Evolutionary conservation across 2,329 filamentous ascomycete genomes (phyloP), one percentile per base, ranked within the genome.

Genomic region (Epichloe coenophiala): DNA sequence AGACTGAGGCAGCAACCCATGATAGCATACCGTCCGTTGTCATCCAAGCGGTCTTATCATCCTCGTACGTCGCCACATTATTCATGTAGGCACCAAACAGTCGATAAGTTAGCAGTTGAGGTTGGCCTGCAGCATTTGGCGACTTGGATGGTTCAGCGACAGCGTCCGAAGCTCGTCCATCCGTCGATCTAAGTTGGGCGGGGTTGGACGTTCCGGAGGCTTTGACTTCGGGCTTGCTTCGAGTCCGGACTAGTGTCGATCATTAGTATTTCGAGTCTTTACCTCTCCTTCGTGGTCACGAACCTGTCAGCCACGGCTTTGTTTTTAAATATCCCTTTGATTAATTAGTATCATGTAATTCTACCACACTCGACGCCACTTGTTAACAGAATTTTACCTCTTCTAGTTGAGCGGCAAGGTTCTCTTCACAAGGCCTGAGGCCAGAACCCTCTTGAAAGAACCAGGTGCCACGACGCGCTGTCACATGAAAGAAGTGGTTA

Each of bases 51-150:
- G 86, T 89, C 8, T 70, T 83, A 2, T 79, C 74, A 66, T 96
- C 89, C 61, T 95, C 86, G 63, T 95, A 97, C 1, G 90, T 94
- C 3, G 86, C 89, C 50, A 93, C 80, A 39, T 81, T 90, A 63
- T 93, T 96, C 86, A 96, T 94, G 62, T 95, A 87, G 9, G 86
- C 78, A 2, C 91, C 91, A 64, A 96, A 95, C 1, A 97, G 72
- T 12, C 91, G 83, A 65, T 95, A 83, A 0, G 84, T 85, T 54
- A 84, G 83, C 5, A 79, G 76, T 38, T 78, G 45, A 38, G 48
- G 21, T 37, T 45, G 50, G 5, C n/a, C 19, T 8, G 41, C 21
- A 19, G 39, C 27, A 19, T 47, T 44, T 19, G 40, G 13, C 15
- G 40, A 35, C 36, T 50, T 48, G 15, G 37, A 21, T 12, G 27